Percentiles rank a stretch among this genome's conserved stretches.
Evolutionary conservation across 2,329 filamentous ascomycete species (phyloP).

Genomic region (Trichoderma polysporum): DNA sequence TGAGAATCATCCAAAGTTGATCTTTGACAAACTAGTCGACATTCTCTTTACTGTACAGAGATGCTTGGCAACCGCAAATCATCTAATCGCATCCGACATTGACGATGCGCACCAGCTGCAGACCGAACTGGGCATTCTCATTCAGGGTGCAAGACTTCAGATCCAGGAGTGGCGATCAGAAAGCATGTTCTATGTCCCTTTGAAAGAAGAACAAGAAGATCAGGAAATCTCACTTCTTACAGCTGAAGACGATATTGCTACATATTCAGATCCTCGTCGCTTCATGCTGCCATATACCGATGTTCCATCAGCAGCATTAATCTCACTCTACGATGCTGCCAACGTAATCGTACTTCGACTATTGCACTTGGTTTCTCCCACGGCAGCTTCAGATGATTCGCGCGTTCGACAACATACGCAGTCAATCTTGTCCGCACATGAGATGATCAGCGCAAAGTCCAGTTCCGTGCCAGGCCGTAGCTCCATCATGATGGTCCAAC

Average conservation of each 20-base stretch:
- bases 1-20: constrained; percentile 44
- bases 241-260: not conserved
- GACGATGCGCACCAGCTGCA: not conserved
- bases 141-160: not conserved
- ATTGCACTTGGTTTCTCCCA: not conserved
- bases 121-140: not conserved
- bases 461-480: constrained; percentile 11
- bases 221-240: not conserved
- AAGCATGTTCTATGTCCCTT: not conserved
- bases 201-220: not conserved
- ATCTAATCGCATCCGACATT: not conserved
- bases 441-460: not conserved
- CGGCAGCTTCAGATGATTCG: not conserved
- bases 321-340: constrained; percentile 20
- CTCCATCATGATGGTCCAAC: constrained; percentile 22
- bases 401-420: constrained; percentile 11
- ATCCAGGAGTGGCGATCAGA: not conserved
- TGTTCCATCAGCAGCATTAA: constrained; percentile 9
- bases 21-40: constrained; percentile 49
- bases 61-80: constrained; percentile 11
- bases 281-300: not conserved
- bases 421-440: constrained; percentile 14
- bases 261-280: not conserved
- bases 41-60: constrained; percentile 30
- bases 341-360: constrained; percentile 16